Base-by-base conservation (phyloP, 768 basidiomycete species). In the Amanita jacksonii region DNA sequence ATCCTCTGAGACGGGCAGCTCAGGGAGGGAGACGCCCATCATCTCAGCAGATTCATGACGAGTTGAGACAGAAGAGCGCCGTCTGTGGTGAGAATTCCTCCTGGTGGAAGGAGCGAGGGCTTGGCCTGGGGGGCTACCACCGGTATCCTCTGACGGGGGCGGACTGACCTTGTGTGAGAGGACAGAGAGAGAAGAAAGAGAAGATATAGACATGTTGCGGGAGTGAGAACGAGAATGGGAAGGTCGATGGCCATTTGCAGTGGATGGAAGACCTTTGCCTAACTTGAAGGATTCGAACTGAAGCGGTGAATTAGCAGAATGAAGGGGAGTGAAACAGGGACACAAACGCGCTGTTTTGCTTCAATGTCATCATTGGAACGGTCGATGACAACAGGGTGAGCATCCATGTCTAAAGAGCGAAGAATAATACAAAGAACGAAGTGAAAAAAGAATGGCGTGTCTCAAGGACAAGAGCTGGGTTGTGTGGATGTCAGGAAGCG, bases 21-120 rank as follows among this genome's bases (percentile, higher is more conserved):
- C 77, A 9, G 84, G 79, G 30, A 85, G 65, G 18, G 81, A 63
- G 9, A 87, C 74, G 20, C 88, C 87, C 85, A 94, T 92, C 56
- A 94, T 67, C 54, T 93, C 91, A 13, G 88, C 84, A 15, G 88
- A 91, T 66, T 94, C 91, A 51, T 73, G 75, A 49, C 89, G 81
- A 31, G 90, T 93, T 8, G 91, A 89, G 20, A 94, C 87, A 19
- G 86, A 89, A 1, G 89, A 90, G 32, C 78, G 77, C 38, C 91
- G 85, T 10, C 77, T 73, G 54, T 93, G 91, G 53, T 89, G 88
- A 0, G 90, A 92, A 47, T 74, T 74, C 51, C 79, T 82, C 54
- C 79, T 82, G 20, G 72, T 54, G 9, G 69, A 60, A 30, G 72
- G 64, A 19, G 56, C 16, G 24, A 40, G 28, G 24, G 16, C 37